Percentiles rank a stretch among this genome's conserved stretches.
phyloP scores from a whole-genome alignment of 768 basidiomycete genomes.

The Neoboletus magnificus region DNA sequence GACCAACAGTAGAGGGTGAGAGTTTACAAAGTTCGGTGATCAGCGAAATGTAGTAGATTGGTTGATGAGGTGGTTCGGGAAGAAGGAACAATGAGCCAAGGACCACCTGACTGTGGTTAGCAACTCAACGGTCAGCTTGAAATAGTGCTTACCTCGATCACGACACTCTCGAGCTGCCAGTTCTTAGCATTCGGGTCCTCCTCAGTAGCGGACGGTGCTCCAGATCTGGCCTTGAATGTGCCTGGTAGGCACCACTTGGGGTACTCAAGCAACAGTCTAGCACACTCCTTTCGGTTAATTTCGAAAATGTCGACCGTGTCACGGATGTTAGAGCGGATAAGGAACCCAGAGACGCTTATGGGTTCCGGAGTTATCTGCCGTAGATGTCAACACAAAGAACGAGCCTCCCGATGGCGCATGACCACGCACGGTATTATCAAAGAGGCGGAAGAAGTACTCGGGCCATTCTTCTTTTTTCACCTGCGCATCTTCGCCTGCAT shows the following conservation, averaged over 20 bases:
- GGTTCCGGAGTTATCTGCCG: conserved; percentile 73
- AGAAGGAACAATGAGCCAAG: conserved; percentile 72
- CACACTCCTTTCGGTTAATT: conserved; percentile 93
- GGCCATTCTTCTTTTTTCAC: conserved; percentile 84
- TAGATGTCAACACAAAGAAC: not conserved
- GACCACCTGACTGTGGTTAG: conserved; percentile 47
- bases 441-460: conserved; percentile 63
- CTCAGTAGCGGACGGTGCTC: conserved; percentile 46
- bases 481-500: conserved; percentile 66
- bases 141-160: conserved; percentile 66
- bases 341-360: conserved; percentile 71
- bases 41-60: conserved; percentile 82
- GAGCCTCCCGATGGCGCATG: not conserved
- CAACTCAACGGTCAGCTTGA: not conserved
- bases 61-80: conserved; percentile 72
- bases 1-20: conserved; percentile 89
- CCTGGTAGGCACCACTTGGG: conserved; percentile 80
- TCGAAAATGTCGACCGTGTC: conserved; percentile 90
- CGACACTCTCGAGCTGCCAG: conserved; percentile 85
- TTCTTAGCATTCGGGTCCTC: conserved; percentile 57
- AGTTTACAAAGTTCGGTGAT: conserved; percentile 94
- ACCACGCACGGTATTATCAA: conserved; percentile 53
- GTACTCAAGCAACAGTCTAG: conserved; percentile 79
- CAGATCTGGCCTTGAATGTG: conserved; percentile 80
- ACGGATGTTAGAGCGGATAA: conserved; percentile 66